A percentile compares a stretch with the other conserved stretches of the same genome.
phyloP scores from a whole-genome alignment of 129 eudicot genomes.

The Ambrosia artemisiifolia region DNA sequence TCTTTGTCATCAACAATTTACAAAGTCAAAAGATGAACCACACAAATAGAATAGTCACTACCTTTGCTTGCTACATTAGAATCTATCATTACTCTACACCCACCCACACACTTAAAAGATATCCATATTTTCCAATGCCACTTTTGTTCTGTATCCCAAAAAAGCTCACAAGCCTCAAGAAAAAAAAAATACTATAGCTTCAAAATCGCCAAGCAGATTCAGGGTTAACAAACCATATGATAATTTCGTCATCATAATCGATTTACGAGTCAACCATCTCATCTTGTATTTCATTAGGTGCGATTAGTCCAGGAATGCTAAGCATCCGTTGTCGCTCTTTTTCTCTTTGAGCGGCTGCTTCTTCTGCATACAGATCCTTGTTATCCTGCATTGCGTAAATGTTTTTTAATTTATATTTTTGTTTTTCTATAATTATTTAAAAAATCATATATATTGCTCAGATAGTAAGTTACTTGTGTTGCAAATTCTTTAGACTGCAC shows the following conservation, averaged over 20 bases:
- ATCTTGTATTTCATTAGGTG: slow-evolving; percentile 93
- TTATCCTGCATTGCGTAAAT: slow-evolving; percentile 55
- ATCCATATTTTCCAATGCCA: slow-evolving; percentile 13
- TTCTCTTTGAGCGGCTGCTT: slow-evolving; percentile 90
- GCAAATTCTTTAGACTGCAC: slow-evolving; percentile 96
- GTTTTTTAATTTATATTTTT: not conserved
- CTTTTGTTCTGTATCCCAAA: not conserved
- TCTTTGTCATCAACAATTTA: slow-evolving; percentile 1
- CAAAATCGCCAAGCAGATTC: not conserved
- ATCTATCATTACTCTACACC: slow-evolving; percentile 14
- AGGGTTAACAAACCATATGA: not conserved
- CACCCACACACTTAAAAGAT: not conserved
- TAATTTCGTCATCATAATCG: not conserved
- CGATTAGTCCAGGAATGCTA: slow-evolving; percentile 81
- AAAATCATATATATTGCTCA: not conserved
- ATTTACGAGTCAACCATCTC: slow-evolving; percentile 81
- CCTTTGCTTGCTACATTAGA: slow-evolving; percentile 9
- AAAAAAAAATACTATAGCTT: not conserved
- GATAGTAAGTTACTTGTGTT: slow-evolving; percentile 54
- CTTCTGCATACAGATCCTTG: slow-evolving; percentile 96
- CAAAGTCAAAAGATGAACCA: slow-evolving; percentile 15
- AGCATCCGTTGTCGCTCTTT: slow-evolving; percentile 83
- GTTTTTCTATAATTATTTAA: not conserved
- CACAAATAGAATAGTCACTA: not conserved
- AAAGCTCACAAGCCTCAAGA: not conserved